phyloP scores from a whole-genome alignment of 2,329 filamentous ascomycete genomes.

The Coniella vitis region DNA sequence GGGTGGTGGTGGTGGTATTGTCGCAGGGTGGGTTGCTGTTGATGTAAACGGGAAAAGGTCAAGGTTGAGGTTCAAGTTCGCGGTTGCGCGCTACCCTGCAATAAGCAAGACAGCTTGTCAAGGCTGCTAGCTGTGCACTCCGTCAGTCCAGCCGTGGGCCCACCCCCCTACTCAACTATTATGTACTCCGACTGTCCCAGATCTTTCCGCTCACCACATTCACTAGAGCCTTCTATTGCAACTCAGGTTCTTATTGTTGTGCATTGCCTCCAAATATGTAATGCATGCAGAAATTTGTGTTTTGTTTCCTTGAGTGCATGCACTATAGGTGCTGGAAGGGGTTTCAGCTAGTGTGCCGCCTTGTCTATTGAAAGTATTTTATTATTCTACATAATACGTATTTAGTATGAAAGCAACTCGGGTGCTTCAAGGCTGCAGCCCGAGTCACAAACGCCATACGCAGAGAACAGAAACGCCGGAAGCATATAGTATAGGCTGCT shows the following conservation, averaged over 20 bases:
- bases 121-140: neutral
- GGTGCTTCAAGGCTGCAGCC: neutral
- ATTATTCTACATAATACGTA: conserved; percentile 13
- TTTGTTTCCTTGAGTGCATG: too few relatives aligned
- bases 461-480: conserved; percentile 10
- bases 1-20: too few relatives aligned
- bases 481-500: neutral
- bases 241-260: too few relatives aligned
- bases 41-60: neutral
- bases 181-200: too few relatives aligned
- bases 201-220: neutral
- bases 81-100: neutral
- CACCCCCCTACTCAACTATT: neutral
- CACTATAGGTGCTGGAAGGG: too few relatives aligned
- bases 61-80: too few relatives aligned
- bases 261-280: too few relatives aligned
- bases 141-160: neutral
- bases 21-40: too few relatives aligned
- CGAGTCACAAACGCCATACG: neutral
- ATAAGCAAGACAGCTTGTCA: neutral
- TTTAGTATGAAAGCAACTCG: conserved; percentile 2
- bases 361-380: conserved; percentile 6
- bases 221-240: too few relatives aligned
- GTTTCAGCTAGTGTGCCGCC: neutral
- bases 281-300: too few relatives aligned